A percentile compares a stretch with the other conserved stretches of the same genome.
These are phyloP conservation scores for Petasospora fabianii DNA, from an alignment of 1,139 yeast genomes.

Conservation along the genomic window DNA sequence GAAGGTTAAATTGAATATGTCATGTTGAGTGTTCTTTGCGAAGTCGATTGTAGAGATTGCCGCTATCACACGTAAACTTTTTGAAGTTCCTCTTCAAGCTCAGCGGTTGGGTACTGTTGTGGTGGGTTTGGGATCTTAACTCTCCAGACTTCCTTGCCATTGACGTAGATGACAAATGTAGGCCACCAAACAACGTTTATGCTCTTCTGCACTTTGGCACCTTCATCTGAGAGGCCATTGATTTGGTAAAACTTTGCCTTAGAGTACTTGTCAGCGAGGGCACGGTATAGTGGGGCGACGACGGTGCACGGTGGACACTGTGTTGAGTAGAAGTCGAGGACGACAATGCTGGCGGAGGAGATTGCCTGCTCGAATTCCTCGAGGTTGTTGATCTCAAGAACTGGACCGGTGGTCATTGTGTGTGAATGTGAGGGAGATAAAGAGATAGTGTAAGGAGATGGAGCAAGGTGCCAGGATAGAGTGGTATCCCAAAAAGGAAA, in stretches of 20 bases:
- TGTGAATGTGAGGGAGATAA: too few relatives aligned
- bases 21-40: too few relatives aligned
- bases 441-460: not conserved
- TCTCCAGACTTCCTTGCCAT: slow-evolving; percentile 25
- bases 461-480: too few relatives aligned
- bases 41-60: too few relatives aligned
- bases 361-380: slow-evolving; percentile 14
- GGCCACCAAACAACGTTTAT: slow-evolving; percentile 28
- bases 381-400: slow-evolving; percentile 14
- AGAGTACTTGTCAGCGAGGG: slow-evolving; percentile 19
- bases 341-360: slow-evolving; percentile 14
- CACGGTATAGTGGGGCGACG: slow-evolving; percentile 22
- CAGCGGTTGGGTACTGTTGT: slow-evolving; percentile 22
- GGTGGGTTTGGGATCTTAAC: slow-evolving; percentile 28
- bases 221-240: slow-evolving; percentile 23
- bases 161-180: slow-evolving; percentile 23
- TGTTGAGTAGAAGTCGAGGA: slow-evolving; percentile 25
- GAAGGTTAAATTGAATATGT: too few relatives aligned
- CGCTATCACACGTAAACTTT: too few relatives aligned
- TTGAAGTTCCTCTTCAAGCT: slow-evolving; percentile 20
- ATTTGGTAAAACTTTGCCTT: slow-evolving; percentile 22
- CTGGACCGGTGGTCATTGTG: slow-evolving; percentile 5
- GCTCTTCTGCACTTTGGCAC: slow-evolving; percentile 20
- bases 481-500: too few relatives aligned
- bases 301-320: slow-evolving; percentile 25